Conservation (phyloP, 2,329 filamentous ascomycete species). For the Aspergillus fijiensis region DNA sequence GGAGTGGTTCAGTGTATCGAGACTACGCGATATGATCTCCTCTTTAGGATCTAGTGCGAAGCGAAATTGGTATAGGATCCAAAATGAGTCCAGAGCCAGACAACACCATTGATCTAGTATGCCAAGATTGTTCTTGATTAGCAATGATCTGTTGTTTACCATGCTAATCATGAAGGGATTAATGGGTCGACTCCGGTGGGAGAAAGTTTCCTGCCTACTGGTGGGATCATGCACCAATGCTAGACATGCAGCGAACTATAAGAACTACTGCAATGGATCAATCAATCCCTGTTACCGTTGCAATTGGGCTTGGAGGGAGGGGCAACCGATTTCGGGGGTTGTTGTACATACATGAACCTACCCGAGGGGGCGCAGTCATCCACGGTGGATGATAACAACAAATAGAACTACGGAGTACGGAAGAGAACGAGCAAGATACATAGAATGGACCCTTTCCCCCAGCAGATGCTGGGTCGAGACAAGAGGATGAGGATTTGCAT, state of each 20-base stretch:
- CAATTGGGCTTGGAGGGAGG: background rate
- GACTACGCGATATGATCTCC: background rate
- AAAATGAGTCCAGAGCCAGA: background rate
- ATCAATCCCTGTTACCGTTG: conserved; percentile 16
- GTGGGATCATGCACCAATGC: background rate
- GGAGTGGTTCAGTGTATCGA: background rate
- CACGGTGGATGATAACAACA: too few relatives aligned
- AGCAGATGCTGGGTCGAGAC: too few relatives aligned
- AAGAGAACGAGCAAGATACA: too few relatives aligned
- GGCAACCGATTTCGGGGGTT: background rate
- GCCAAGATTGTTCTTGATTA: background rate
- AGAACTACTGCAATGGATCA: conserved; percentile 1
- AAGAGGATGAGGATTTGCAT: too few relatives aligned
- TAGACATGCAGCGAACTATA: background rate
- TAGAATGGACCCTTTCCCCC: too few relatives aligned
- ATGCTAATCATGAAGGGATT: background rate
- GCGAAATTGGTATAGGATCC: background rate
- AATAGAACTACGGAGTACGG: too few relatives aligned
- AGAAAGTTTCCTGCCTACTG: background rate
- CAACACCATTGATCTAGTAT: background rate
- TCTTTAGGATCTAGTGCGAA: background rate
- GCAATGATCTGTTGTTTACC: too few relatives aligned
- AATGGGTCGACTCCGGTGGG: background rate
- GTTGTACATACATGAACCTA: background rate
- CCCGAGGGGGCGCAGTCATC: background rate